A percentile compares a stretch with the other conserved stretches of the same genome.
Evolutionary conservation across 2,329 filamentous ascomycete genomes (phyloP).

Genomic region (Diplodia corticola): DNA sequence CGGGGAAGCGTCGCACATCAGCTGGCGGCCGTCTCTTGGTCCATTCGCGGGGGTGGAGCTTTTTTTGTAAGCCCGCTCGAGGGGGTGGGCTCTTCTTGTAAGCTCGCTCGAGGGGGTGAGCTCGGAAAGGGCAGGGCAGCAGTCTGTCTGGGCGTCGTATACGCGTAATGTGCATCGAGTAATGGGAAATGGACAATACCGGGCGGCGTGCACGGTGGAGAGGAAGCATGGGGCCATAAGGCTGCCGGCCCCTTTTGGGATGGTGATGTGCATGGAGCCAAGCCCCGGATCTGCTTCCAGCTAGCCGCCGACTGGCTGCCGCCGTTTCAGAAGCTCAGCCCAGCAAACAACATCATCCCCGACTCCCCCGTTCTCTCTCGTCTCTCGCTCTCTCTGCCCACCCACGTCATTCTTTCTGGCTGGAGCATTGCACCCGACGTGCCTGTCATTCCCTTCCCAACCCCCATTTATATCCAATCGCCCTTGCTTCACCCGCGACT

Average conservation of each 20-base stretch:
- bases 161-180: slow-evolving; percentile 2
- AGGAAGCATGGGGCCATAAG: no score
- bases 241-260: no score
- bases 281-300: slow-evolving; percentile 15
- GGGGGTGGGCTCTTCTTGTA: no score
- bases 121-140: neutral
- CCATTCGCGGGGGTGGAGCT: no score
- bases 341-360: neutral
- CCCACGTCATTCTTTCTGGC: slow-evolving; percentile 19
- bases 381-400: neutral
- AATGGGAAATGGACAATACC: neutral
- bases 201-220: no score
- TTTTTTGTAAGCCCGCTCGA: no score
- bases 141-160: neutral
- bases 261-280: neutral
- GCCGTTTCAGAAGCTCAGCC: slow-evolving; percentile 3
- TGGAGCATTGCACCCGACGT: neutral
- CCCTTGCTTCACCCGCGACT: neutral
- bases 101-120: no score
- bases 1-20: neutral
- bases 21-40: neutral
- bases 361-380: neutral
- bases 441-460: slow-evolving; percentile 7
- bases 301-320: neutral
- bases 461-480: neutral